These are phyloP conservation scores for Ilyonectria mors-panacis DNA, from an alignment of 2,329 filamentous ascomycete genomes.

Conservation along the genomic window DNA sequence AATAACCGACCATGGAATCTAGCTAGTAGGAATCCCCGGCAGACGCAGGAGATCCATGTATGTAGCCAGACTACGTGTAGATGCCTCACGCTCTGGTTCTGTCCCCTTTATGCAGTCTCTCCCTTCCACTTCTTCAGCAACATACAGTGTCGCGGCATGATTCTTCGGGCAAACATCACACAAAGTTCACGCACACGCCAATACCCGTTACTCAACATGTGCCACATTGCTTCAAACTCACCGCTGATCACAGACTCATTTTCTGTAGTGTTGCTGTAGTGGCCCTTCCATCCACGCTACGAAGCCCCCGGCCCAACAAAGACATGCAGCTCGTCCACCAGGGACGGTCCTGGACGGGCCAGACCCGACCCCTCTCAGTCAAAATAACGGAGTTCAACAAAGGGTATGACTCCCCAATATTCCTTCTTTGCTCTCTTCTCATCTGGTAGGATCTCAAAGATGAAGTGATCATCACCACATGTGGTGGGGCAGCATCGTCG, in stretches of 20 bases:
- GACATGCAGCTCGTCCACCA: slow-evolving; percentile 36
- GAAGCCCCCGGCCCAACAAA: slow-evolving; percentile 30
- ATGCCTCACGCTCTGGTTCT: slow-evolving; percentile 8
- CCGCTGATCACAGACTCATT: slow-evolving; percentile 33
- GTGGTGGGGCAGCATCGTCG: background rate
- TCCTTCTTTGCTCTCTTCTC: background rate
- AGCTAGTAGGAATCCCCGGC: background rate
- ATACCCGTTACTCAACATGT: slow-evolving; percentile 13
- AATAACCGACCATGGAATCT: slow-evolving; percentile 26
- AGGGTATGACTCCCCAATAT: background rate
- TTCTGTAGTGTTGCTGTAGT: slow-evolving; percentile 33
- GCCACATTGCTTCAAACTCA: slow-evolving; percentile 36
- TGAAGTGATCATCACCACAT: background rate
- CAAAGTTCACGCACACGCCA: slow-evolving; percentile 1
- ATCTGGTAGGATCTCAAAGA: background rate
- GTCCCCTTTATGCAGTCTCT: slow-evolving; percentile 1
- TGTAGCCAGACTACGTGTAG: background rate
- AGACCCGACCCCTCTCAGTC: slow-evolving; percentile 19
- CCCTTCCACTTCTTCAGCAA: background rate
- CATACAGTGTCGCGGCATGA: slow-evolving; percentile 18
- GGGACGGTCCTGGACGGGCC: slow-evolving; percentile 30
- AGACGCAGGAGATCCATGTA: slow-evolving; percentile 22
- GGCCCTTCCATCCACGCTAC: slow-evolving; percentile 36
- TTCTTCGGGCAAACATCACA: slow-evolving; percentile 5
- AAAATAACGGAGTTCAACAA: background rate